Conservation (phyloP, 768 basidiomycete species). For the Macrolepiota albuminosa region DNA sequence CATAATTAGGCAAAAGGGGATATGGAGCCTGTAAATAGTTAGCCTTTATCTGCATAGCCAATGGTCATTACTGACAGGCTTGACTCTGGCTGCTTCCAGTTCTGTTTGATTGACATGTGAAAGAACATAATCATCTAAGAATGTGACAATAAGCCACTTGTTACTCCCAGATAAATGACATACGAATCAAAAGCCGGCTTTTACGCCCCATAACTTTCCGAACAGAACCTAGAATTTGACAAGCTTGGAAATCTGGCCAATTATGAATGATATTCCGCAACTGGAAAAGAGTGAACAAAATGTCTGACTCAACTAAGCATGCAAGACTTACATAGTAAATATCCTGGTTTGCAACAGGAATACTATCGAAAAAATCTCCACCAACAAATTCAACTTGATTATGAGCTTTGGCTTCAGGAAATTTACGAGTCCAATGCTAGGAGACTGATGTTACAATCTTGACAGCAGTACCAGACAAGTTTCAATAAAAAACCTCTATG, state of each 20-base stretch:
- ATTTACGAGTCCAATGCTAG: conserved; percentile 15
- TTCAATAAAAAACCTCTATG: conserved; percentile 8
- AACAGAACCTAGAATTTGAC: conserved; percentile 25
- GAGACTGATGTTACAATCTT: neutral
- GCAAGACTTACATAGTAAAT: conserved; percentile 36
- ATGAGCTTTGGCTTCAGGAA: conserved; percentile 27
- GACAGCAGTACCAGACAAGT: neutral
- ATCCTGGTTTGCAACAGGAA: conserved; percentile 31
- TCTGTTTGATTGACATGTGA: conserved; percentile 1
- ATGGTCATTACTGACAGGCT: neutral
- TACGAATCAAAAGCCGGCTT: conserved; percentile 12
- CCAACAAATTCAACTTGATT: conserved; percentile 31
- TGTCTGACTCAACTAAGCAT: too few relatives aligned
- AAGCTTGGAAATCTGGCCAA: conserved; percentile 26
- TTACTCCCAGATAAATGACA: neutral
- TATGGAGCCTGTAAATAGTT: conserved; percentile 28
- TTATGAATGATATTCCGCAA: conserved; percentile 1
- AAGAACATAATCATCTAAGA: conserved; percentile 5
- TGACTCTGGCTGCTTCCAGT: neutral
- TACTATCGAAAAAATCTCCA: conserved; percentile 35
- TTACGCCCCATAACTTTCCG: conserved; percentile 26
- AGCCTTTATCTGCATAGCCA: neutral
- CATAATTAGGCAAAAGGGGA: conserved; percentile 44
- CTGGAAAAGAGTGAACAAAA: neutral
- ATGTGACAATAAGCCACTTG: neutral